Evolutionary conservation across 805 yeast genomes (phyloP).

Genomic region (Tetrapisispora pingtungensis): DNA sequence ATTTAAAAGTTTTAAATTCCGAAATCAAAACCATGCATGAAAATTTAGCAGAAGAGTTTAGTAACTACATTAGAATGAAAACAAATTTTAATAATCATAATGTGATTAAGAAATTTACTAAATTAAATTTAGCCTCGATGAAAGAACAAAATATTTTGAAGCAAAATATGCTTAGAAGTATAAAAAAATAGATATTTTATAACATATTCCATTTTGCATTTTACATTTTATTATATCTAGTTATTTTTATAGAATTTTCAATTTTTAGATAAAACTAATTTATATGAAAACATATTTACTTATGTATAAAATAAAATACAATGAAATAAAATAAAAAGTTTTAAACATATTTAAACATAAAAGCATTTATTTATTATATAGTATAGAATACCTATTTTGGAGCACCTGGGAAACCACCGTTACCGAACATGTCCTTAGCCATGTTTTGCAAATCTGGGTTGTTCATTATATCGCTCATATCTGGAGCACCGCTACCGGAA

Average conservation of each 20-base stretch:
- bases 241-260: neutral
- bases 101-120: slow-evolving; percentile 8
- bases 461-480: slow-evolving; percentile 61
- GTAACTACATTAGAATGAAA: slow-evolving; percentile 46
- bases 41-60: slow-evolving; percentile 49
- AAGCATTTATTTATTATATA: neutral
- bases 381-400: neutral
- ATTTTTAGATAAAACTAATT: too few relatives aligned
- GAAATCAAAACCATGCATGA: slow-evolving; percentile 51
- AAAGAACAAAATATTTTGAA: neutral
- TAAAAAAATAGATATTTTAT: neutral
- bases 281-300: too few relatives aligned
- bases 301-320: neutral
- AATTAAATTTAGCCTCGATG: neutral
- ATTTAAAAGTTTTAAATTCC: slow-evolving; percentile 34
- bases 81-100: slow-evolving; percentile 28
- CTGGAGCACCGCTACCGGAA: slow-evolving; percentile 50
- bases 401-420: slow-evolving; percentile 23
- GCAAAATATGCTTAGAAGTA: neutral
- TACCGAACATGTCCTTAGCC: slow-evolving; percentile 65
- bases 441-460: slow-evolving; percentile 67
- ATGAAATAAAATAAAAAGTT: neutral
- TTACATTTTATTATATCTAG: neutral
- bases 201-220: neutral
- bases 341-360: neutral